phyloP scores from a whole-genome alignment of 1,284 basidiomycete genomes.

The Gomphus bonarii region DNA sequence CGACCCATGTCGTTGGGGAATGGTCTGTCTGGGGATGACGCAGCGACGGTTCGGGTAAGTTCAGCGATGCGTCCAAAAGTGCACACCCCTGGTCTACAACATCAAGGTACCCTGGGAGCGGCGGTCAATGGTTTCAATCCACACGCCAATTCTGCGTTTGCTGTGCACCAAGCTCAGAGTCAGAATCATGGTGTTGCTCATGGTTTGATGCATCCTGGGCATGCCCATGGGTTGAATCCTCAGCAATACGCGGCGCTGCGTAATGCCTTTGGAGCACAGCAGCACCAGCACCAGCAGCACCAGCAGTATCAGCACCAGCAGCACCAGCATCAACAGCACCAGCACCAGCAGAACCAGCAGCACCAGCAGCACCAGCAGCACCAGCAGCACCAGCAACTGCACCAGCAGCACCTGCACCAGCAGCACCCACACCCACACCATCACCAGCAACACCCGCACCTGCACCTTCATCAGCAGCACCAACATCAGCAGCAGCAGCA shows the following conservation, averaged over 20 bases:
- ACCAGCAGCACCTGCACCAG: no score
- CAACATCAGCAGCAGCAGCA: no score
- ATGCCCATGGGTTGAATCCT: background rate
- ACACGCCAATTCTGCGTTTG: background rate
- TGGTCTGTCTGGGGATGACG: background rate
- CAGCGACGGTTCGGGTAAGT: constrained; percentile 1
- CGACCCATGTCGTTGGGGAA: background rate
- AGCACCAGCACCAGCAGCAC: background rate
- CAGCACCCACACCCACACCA: no score
- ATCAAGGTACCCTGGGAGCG: background rate
- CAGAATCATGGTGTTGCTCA: background rate
- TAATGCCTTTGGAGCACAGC: background rate
- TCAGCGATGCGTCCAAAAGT: background rate
- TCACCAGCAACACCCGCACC: no score
- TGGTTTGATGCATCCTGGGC: background rate
- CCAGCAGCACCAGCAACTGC: no score
- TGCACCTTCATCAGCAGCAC: no score
- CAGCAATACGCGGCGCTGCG: constrained; percentile 3
- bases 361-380: no score
- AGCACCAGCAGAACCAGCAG: no score
- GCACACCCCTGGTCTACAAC: background rate
- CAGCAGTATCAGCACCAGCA: no score
- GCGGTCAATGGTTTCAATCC: background rate
- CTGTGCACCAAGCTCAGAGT: background rate
- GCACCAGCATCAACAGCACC: no score